Evolutionary conservation across 306 rosid species (phyloP), one percentile per base, ranked within the genome.

Genomic region (Citrullus mucosospermus): DNA sequence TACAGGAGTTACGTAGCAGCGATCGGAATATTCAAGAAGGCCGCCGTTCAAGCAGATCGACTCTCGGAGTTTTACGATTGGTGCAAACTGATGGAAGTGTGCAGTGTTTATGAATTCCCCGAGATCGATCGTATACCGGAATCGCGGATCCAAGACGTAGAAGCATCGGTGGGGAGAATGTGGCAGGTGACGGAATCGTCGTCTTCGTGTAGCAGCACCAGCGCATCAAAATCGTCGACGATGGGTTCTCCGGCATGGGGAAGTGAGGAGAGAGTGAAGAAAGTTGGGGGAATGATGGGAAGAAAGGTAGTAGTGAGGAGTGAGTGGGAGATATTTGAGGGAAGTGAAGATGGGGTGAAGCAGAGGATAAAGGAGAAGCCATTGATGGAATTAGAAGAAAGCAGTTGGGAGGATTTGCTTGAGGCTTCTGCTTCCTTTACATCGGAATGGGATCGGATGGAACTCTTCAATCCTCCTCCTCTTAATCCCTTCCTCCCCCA

Each of bases 171-270:
- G 56, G 54, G 84, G 15, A 92, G 88, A 2, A 91, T 91, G 91
- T 91, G 97, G 96, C 83, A 93, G 83, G 39, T 89, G 69, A 84
- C 91, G 0, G 91, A 86, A 30, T 87, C 90, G 0, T 83, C 89
- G 0, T 81, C 87, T 0, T 85, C 88, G 0, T 87, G 86, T 0
- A 81, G 86, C 0, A 76, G 83, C 0, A 82, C 88, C 0, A 63
- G 65, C 6, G 55, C 78, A 12, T 81, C 57, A 10, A 53, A 39
- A 14, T 70, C 83, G 30, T 57, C 74, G n/a, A 58, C 87, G 7
- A 54, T 43, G 4, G 62, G 46, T 6, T 68, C 84, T 38, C 78
- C 46, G 20, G 11, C 73, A 17, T 5, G 60, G n/a, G 71, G 77
- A 0, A 83, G 63, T 65, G 85, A 83, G 38, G 56, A 72, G 38